Base-by-base conservation (phyloP, 768 basidiomycete genomes). In the Lactifluus pinguis region DNA sequence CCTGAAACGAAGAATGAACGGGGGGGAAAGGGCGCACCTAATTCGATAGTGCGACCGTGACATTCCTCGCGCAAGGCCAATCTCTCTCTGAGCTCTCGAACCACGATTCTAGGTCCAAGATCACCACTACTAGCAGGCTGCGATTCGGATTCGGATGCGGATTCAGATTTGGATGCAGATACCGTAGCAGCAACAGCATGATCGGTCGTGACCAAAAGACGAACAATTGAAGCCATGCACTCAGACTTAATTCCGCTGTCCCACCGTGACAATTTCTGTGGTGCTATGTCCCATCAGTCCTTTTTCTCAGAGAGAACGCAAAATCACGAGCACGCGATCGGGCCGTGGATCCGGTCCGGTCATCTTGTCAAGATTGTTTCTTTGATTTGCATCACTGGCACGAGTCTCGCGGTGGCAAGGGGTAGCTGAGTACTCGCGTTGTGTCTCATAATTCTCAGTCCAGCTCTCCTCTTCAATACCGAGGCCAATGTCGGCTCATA, bases 341-440 rank as follows among this genome's bases (percentile, higher is more conserved):
- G 41, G 0, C 41, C 41, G 6, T 14, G 41, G 1, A 13, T 2
- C 17, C 15, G 41, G 48, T 61, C 78, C 15, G 41, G 48, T 61
- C 78, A 91, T 93, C 83, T 97, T 95, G 77, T 97, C 94, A 4
- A 95, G 77, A 89, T 93, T 68, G 90, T 86, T 68, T 97, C 94
- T 17, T 74, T 76, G 25, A 97, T 76, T 36, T 69, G 75, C 61
- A 95, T 25, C 25, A 25, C 25, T 25, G 25, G 25, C 25, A 25
- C 25, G 25, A 25, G 25, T 25, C 2, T 25, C 25, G 25, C 25
- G 25, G 2, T 25, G 25, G 25, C 25, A 25, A 25, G 25, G 25
- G 25, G 25, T 25, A 25, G 25, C 25, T 25, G 25, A 25, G 25
- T 25, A 25, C 25, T 25, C 25, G 25, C 25, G 25, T 25, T 25